Evolutionary conservation across 306 rosid species (phyloP).

Genomic region (Geum urbanum): DNA sequence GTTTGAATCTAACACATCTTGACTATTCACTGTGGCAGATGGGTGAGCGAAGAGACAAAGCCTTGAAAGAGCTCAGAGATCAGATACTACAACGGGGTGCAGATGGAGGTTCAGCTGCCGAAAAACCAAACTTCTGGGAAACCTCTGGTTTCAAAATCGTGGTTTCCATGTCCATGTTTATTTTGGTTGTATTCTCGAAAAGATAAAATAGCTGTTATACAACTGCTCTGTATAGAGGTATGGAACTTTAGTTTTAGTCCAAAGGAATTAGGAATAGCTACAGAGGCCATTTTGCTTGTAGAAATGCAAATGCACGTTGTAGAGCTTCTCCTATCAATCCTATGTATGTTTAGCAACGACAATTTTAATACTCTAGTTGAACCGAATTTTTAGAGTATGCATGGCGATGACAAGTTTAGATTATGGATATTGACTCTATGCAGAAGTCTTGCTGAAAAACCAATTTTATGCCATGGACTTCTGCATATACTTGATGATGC

Average conservation of each 20-base stretch:
- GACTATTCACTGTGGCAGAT: slow-evolving; percentile 46
- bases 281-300: slow-evolving; percentile 38
- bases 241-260: slow-evolving; percentile 7
- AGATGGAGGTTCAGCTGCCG: slow-evolving; percentile 27
- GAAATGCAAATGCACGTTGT: slow-evolving; percentile 24
- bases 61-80: slow-evolving; percentile 77
- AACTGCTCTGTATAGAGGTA: slow-evolving; percentile 29
- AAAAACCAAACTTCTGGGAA: slow-evolving; percentile 84
- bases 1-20: background rate
- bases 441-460: no score
- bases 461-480: no score
- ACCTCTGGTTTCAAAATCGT: slow-evolving; percentile 71
- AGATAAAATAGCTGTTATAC: slow-evolving; percentile 42
- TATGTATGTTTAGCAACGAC: slow-evolving; percentile 25
- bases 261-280: slow-evolving; percentile 31
- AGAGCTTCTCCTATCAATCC: slow-evolving; percentile 18
- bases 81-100: slow-evolving; percentile 67
- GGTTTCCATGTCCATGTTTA: slow-evolving; percentile 83
- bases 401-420: no score
- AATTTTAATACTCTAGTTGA: slow-evolving; percentile 16
- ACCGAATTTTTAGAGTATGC: slow-evolving; percentile 1
- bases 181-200: slow-evolving; percentile 78
- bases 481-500: no score
- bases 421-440: background rate
- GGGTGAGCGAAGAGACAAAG: slow-evolving; percentile 87